A percentile compares a stretch with the other conserved stretches of the same genome.
Evolutionary conservation across 345 rosid species (phyloP).

Genomic region (Streptanthus diversifolius): DNA sequence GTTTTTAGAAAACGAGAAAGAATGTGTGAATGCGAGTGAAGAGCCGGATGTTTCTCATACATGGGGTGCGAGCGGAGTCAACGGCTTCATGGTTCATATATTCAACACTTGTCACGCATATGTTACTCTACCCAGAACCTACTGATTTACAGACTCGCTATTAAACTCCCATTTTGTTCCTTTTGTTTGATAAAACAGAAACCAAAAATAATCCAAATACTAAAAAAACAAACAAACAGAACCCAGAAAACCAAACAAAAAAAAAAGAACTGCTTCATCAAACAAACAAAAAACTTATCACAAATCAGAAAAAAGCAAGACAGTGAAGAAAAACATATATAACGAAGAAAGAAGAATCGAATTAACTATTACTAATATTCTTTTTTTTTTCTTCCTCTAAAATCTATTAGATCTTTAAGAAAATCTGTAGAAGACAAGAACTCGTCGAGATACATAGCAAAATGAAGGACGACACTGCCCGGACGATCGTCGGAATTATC

Average conservation of each 20-base stretch:
- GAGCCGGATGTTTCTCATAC: conserved; percentile 38
- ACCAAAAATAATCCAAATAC: conserved; percentile 19
- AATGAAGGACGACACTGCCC: conserved; percentile 24
- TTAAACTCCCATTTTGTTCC: conserved; percentile 2
- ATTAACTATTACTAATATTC: not conserved
- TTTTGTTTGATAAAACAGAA: conserved; percentile 12
- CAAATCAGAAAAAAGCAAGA: conserved; percentile 2
- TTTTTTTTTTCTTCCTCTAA: not conserved
- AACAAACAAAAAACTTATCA: conserved; percentile 5
- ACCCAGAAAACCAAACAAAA: conserved; percentile 1
- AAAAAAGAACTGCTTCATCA: not conserved
- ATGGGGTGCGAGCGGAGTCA: conserved; percentile 33
- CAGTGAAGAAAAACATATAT: not conserved
- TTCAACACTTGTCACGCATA: conserved; percentile 17
- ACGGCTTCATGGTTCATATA: conserved; percentile 4
- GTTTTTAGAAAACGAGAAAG: not conserved
- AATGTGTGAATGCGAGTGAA: conserved; percentile 12
- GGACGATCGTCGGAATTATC: conserved; percentile 55
- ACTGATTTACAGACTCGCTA: conserved; percentile 6
- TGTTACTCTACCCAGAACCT: conserved; percentile 11
- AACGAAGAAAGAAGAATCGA: conserved; percentile 16
- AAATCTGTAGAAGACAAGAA: conserved; percentile 15
- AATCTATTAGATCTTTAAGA: not conserved
- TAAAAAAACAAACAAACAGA: conserved; percentile 5
- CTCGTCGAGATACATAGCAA: not conserved